Conservation (phyloP, 2,329 filamentous ascomycete genomes). For the Penicillium sp. region DNA sequence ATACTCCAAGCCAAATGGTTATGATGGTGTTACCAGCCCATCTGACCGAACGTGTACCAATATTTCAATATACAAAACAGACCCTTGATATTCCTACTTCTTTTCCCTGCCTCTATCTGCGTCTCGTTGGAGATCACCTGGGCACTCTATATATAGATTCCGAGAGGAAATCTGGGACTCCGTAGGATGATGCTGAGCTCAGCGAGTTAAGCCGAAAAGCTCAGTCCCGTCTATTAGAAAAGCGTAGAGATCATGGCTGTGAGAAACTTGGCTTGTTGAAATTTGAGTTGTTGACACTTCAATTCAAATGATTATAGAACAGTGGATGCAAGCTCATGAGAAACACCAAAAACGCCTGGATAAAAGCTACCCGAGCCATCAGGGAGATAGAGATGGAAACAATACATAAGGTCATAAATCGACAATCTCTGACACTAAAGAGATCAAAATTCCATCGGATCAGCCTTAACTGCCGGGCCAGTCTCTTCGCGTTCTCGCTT, state of each 20-base stretch:
- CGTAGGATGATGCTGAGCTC: no score
- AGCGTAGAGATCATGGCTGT: no score
- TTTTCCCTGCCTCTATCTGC: no score
- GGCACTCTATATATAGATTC: no score
- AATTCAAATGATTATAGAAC: background rate
- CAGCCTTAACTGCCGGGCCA: slow-evolving; percentile 33
- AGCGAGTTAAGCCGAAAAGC: no score
- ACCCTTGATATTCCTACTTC: background rate
- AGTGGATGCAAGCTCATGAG: background rate
- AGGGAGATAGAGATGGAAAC: slow-evolving; percentile 4
- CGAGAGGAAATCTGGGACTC: no score
- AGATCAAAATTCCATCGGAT: slow-evolving; percentile 62
- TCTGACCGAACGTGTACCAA: slow-evolving; percentile 4
- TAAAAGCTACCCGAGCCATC: background rate
- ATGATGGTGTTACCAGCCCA: background rate
- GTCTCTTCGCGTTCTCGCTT: slow-evolving; percentile 52
- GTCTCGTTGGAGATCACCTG: no score
- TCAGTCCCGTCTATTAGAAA: no score
- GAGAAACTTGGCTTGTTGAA: background rate
- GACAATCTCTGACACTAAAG: background rate
- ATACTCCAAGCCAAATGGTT: slow-evolving; percentile 2
- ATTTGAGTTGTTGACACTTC: background rate
- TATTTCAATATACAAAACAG: slow-evolving; percentile 5
- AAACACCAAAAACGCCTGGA: slow-evolving; percentile 9
- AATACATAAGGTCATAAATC: slow-evolving; percentile 19